Evolutionary conservation across 441 rosid genomes (phyloP), one percentile per base, ranked within the genome.

Genomic region (Brassica balearica): DNA sequence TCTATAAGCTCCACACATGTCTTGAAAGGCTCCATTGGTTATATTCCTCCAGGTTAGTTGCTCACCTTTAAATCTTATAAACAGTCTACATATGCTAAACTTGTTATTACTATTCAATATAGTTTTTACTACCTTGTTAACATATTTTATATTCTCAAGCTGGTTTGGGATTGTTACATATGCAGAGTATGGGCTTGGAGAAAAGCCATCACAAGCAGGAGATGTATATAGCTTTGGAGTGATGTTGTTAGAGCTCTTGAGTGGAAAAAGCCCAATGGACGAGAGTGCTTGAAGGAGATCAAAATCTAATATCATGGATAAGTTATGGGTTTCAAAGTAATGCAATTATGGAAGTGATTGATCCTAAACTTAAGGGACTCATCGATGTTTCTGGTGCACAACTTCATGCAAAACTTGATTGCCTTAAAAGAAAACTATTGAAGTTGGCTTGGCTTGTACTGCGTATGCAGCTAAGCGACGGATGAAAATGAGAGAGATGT

Each of bases 141-240:
- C 11, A 55, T 55, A 55, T 55, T 25, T 61, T 12, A 62, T 61
- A 11, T 25, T 61, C 19, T 25, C 20, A 61, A 61, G 36, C 65
- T 61, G 38, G 43, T 9, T 36, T 59, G 63, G 12, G 2, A 9
- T 29, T 11, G 5, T 70, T 29, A 17, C 38, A 69, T 70, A 69
- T 73, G 84, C 85, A 89, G 93, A 87, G 69, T 90, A 85, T 67
- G 90, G 94, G 3, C 38, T 79, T 6, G 89, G 90, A 11, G 41
- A 60, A 71, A 79, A 79, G 46, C 83, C 87, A 17, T 80, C 89
- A n/a, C 79, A 80, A 9, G 79, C 84, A 8, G 88, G 88, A 67
- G 92, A 90, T 72, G 88, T 79, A 9, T 87, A 82, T 41, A 88
- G 90, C 81, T 87, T 75, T 25, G 90, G 87, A 69, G 87, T 89